These are phyloP conservation scores for Colletotrichum musae DNA, from an alignment of 2,329 filamentous ascomycete genomes.

Conservation along the genomic window DNA sequence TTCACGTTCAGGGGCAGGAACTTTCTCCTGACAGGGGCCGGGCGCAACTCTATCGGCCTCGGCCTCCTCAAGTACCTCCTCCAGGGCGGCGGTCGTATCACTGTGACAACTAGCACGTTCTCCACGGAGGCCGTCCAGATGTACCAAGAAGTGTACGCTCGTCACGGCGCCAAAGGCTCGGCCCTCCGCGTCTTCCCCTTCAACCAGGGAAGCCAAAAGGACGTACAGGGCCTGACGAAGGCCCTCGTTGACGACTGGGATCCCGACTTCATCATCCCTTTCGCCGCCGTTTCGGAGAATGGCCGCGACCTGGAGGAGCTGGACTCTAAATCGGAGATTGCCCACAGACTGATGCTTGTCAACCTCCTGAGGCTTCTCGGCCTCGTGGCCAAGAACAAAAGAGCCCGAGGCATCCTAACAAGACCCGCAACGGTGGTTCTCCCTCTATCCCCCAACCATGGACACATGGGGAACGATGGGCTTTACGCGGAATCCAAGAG, in stretches of 20 bases:
- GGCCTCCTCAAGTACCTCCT: slow-evolving; percentile 96
- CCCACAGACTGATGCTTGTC: slow-evolving; percentile 98
- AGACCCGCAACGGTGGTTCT: slow-evolving; percentile 96
- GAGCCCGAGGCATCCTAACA: slow-evolving; percentile 88
- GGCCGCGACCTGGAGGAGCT: slow-evolving; percentile 96
- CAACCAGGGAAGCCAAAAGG: slow-evolving; percentile 98
- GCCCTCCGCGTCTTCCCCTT: slow-evolving; percentile 98
- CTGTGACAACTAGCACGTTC: slow-evolving; percentile 98
- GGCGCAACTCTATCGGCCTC: slow-evolving; percentile 95
- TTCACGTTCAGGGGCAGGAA: slow-evolving; percentile 95
- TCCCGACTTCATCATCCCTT: slow-evolving; percentile 94
- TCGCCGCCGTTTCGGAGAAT: slow-evolving; percentile 97
- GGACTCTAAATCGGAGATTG: slow-evolving; percentile 97
- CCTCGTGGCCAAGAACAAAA: slow-evolving; percentile 90
- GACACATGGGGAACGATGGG: slow-evolving; percentile 97
- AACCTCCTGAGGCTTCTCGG: slow-evolving; percentile 94
- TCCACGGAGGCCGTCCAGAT: slow-evolving; percentile 98
- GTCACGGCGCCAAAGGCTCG: slow-evolving; percentile 91
- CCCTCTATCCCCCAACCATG: slow-evolving; percentile 96
- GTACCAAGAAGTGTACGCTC: slow-evolving; percentile 97
- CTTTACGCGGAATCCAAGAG: slow-evolving; percentile 99
- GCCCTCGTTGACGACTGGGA: slow-evolving; percentile 99
- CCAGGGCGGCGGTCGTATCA: slow-evolving; percentile 94
- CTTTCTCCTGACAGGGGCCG: slow-evolving; percentile 96
- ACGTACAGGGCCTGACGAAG: slow-evolving; percentile 91